Evolutionary conservation across 257 asterid species (phyloP), one percentile per base, ranked within the genome.

Genomic region (Nicotiana paniculata): DNA sequence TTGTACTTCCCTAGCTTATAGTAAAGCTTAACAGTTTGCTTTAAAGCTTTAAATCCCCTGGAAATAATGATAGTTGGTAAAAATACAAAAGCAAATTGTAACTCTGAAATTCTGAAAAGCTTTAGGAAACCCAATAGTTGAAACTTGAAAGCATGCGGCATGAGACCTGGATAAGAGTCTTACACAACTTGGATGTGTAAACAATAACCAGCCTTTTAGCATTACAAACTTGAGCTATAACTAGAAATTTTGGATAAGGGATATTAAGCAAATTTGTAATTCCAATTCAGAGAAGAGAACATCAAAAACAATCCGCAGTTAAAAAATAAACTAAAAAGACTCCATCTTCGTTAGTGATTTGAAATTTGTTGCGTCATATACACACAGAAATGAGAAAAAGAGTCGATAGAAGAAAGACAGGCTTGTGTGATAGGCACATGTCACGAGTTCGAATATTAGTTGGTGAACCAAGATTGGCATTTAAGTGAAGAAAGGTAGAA

Each of bases 21-120:
- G 89, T 93, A 92, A 46, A 95, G 92, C 89, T 93, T 93, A 68
- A 95, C 99, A 77, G 99, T 93, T 87, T 95, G 99, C 84, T 95
- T 95, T 81, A 95, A 87, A 84, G 99, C 99, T 89, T 95, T 95
- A 75, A 95, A 95, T 81, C 99, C 99, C 99, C 98, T 93, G 93
- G 85, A 83, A 54, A 84, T 32, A 1, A 51, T 51, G 57, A 51
- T 51, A 51, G 57, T 12, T 51, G 57, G 5, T 51, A 51, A 51
- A 17, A 51, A 51, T 0, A 51, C 1, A 51, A 11, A 51, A 9
- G 17, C 57, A 51, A 53, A 3, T 51, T 51, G 55, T 51, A 51
- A 16, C 77, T 70, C n/a, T 21, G 5, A 70, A 69, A 37, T n/a
- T 37, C 21, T 39, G 21, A 39, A 21, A 70, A 68, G 17, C 17